Base-by-base conservation (phyloP, 192 early-diverging fungal genomes). In the Coemansia erecta region DNA sequence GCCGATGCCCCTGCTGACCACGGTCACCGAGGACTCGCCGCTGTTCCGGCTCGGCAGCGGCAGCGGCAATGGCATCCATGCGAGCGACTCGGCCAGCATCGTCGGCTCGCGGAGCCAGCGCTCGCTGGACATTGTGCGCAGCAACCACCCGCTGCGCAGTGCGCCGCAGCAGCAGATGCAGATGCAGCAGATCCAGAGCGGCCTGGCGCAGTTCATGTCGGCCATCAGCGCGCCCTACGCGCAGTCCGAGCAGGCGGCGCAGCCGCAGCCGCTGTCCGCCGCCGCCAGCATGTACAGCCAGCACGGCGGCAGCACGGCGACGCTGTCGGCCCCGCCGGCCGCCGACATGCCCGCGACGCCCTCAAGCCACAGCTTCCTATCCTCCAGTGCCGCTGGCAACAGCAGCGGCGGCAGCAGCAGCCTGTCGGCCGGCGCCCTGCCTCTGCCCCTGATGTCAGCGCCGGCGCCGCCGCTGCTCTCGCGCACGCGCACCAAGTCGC, bases 401-500 rank as follows among this genome's bases (percentile, higher is more conserved):
- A 21, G 45, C 45, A 18, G 45, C 13, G 19, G 47, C 42, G 17
- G 42, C 13, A 44, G 42, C 42, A 26, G 9, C 22, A 49, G 47
- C 22, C 22, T 49, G 11, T 49, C 47, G 8, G 47, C 47, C 22
- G 47, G 47, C 2, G 22, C 22, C 22, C n/a, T n/a, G n/a, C n/a
- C n/a, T n/a, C 2, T 49, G n/a, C 41, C 54, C 19, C 13, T 61
- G 18, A 57, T 60, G 42, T 48, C 68, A 5, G 53, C 53, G 31
- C 52, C 75, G 5, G 51, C 62, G 1, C 50, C 70, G 23, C 59
- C 76, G n/a, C 52, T 72, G 44, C 40, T 72, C 24, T 48, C 70
- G 28, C 69, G 76, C 0, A 46, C 76, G 3, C 76, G 76, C 56
- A 65, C 76, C 65, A 72, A 70, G 63, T 79, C 76, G 18, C 76